These are phyloP conservation scores for Populus trichocarpa DNA, from an alignment of 441 rosid species.

Conservation along the genomic window DNA sequence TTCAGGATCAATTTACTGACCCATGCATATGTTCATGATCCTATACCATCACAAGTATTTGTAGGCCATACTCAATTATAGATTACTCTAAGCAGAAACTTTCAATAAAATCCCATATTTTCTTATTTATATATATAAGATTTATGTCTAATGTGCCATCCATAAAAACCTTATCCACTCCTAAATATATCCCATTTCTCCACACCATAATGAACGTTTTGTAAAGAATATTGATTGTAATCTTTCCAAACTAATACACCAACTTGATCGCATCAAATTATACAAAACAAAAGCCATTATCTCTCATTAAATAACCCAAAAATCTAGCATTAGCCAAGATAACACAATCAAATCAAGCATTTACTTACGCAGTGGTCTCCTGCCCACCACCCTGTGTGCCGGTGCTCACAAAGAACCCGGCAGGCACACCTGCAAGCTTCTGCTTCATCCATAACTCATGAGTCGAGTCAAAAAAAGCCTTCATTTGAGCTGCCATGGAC, in stretches of 20 bases:
- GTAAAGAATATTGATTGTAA: neutral
- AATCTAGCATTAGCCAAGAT: neutral
- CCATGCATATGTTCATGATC: neutral
- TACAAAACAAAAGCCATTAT: neutral
- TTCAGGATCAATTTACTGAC: neutral
- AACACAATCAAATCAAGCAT: neutral
- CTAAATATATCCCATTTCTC: neutral
- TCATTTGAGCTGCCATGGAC: conserved; percentile 58
- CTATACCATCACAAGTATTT: neutral
- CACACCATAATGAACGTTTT: neutral
- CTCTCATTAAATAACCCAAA: neutral
- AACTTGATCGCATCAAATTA: neutral
- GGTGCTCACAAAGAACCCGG: conserved; percentile 80
- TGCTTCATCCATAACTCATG: conserved; percentile 67
- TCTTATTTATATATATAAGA: neutral
- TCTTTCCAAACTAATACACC: neutral
- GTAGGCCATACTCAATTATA: neutral
- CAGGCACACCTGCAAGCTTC: conserved; percentile 75
- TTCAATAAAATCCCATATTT: neutral
- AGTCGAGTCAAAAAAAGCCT: conserved; percentile 59
- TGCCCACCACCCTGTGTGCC: conserved; percentile 97
- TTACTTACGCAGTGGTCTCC: conserved; percentile 88
- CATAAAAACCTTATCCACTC: neutral
- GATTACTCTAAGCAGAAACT: neutral
- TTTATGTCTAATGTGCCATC: neutral